Evolutionary conservation across 495 filamentous ascomycete genomes (phyloP).

Genomic region (Podospora sp.): DNA sequence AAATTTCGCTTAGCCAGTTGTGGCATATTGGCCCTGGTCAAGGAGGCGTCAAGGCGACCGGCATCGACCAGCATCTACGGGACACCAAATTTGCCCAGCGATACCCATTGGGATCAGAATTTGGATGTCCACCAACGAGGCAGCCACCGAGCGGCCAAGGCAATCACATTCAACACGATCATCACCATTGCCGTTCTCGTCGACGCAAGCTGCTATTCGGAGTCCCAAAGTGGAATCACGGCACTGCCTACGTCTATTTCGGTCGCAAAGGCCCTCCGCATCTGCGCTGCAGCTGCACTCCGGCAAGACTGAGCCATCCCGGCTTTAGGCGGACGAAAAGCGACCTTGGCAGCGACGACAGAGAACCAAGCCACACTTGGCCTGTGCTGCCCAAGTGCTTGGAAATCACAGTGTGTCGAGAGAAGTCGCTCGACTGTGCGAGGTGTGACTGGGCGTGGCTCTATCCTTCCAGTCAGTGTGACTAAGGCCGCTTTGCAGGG

Average conservation of each 20-base stretch:
- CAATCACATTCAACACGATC: not conserved
- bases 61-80: conserved; percentile 25
- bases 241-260: conserved; percentile 9
- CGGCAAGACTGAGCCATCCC: not conserved
- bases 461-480: conserved; percentile 14
- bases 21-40: conserved; percentile 26
- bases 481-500: conserved; percentile 17
- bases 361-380: conserved; percentile 8
- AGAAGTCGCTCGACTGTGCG: not conserved
- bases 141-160: not conserved
- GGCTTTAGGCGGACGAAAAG: not conserved
- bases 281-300: conserved; percentile 12
- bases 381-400: not conserved
- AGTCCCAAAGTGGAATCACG: not conserved
- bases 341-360: conserved; percentile 6
- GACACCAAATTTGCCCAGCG: conserved; percentile 29
- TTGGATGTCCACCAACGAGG: conserved; percentile 21
- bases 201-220: not conserved
- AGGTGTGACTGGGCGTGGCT: not conserved
- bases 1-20: conserved; percentile 39
- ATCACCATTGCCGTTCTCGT: conserved; percentile 7
- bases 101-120: conserved; percentile 23
- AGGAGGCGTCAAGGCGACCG: conserved; percentile 27
- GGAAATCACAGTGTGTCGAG: conserved; percentile 21
- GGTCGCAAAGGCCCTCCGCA: conserved; percentile 2